Evolutionary conservation across 805 yeast genomes (phyloP), one percentile per base, ranked within the genome.

Genomic region (Candida verbasci): DNA sequence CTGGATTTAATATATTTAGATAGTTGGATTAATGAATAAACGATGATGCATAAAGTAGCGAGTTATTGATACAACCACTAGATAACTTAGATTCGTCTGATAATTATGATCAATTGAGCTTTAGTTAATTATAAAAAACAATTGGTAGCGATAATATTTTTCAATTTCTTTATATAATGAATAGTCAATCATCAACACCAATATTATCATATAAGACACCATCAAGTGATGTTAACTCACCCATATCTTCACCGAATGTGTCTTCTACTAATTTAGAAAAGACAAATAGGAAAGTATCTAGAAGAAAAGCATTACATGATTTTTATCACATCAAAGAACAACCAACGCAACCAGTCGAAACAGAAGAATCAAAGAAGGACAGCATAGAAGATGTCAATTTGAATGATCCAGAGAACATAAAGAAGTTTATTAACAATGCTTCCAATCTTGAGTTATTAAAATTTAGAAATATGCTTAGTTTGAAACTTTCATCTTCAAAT

Each of bases 401-500:
- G 5, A 17, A 29, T 3, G 46, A 55, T 36, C 51, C 51, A 2
- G 45, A 48, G 4, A 44, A 45, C 12, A 33, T 60, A 9, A 28
- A 42, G 1, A 23, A 45, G 4, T 59, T 53, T 40, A 45, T 61
- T 18, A 44, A 50, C 30, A 42, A 41, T 5, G 43, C 49, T 18
- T 42, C 57, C 3, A 56, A 59, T 5, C 51, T 54, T 25, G 65
- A 61, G 4, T 58, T 62, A 2, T 46, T 62, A 20, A 52, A 50
- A 41, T 47, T 56, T 20, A 41, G 67, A 29, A 62, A 62, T 43
- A 31, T 48, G 11, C 62, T 76, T 7, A 65, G 70, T 17, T 64
- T 64, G 21, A 63, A 66, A 35, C 59, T 78, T 38, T 75, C 73
- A 40, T 54, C 74, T 11, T 76, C 72, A 35, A 79, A 76, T 41